phyloP scores from a whole-genome alignment of 2,329 filamentous ascomycete genomes.

The Verticillium isaacii region DNA sequence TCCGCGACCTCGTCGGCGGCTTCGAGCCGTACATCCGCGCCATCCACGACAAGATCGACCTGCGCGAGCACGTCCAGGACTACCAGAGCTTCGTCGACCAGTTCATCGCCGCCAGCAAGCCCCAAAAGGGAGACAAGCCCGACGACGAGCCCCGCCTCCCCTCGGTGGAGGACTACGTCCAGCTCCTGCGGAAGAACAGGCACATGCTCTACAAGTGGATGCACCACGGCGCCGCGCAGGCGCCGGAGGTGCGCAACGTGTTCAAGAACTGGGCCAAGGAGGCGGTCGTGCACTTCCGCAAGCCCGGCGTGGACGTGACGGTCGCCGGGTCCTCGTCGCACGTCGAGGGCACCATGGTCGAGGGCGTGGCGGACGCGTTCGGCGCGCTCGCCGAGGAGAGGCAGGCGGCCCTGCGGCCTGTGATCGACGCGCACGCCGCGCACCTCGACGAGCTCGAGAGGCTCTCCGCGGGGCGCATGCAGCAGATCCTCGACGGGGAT shows the following conservation, averaged over 20 bases:
- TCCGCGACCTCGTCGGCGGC: slow-evolving; percentile 60
- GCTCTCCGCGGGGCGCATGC: slow-evolving; percentile 50
- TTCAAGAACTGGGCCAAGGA: slow-evolving; percentile 58
- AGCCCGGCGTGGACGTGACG: slow-evolving; percentile 10
- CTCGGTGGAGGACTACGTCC: slow-evolving; percentile 68
- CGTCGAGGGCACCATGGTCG: slow-evolving; percentile 25
- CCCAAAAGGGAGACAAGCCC: slow-evolving; percentile 24
- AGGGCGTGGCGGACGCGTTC: slow-evolving; percentile 36
- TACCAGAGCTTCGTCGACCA: slow-evolving; percentile 66
- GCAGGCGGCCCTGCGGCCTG: slow-evolving; percentile 37
- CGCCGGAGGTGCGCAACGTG: slow-evolving; percentile 57
- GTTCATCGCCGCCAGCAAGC: slow-evolving; percentile 56
- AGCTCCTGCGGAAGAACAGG: slow-evolving; percentile 60
- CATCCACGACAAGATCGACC: slow-evolving; percentile 66
- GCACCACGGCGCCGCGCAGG: slow-evolving; percentile 64
- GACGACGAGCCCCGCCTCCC: slow-evolving; percentile 30
- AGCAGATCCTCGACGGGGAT: slow-evolving; percentile 45
- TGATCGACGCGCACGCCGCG: slow-evolving; percentile 54
- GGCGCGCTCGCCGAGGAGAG: slow-evolving; percentile 39
- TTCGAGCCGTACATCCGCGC: slow-evolving; percentile 72
- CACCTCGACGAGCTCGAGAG: slow-evolving; percentile 54
- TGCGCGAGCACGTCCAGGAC: slow-evolving; percentile 64
- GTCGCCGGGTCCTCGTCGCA: slow-evolving; percentile 30
- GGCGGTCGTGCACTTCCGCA: slow-evolving; percentile 52
- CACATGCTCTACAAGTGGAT: slow-evolving; percentile 63